These are phyloP conservation scores for Persicaria tinctoria DNA, from an alignment of 148 eudicot species.

Conservation along the genomic window DNA sequence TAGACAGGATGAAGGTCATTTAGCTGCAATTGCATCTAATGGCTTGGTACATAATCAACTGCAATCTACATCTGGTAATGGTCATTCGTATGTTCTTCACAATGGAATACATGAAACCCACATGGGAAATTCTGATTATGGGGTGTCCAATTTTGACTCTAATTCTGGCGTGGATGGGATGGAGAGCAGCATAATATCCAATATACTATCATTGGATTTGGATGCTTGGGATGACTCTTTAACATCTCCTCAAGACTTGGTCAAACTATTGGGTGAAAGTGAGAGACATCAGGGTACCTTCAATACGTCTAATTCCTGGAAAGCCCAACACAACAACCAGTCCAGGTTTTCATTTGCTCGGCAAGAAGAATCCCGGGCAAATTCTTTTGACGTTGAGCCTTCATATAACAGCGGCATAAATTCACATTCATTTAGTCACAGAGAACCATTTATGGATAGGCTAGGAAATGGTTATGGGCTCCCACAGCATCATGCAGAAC, in stretches of 20 bases:
- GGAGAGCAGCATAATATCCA: slow-evolving; percentile 82
- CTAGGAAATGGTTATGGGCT: slow-evolving; percentile 41
- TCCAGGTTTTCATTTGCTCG: slow-evolving; percentile 98
- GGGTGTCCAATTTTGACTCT: slow-evolving; percentile 21
- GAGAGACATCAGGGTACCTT: slow-evolving; percentile 43
- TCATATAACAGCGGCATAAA: slow-evolving; percentile 25
- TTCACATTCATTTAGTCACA: slow-evolving; percentile 25
- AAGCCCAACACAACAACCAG: slow-evolving; percentile 61
- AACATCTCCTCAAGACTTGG: slow-evolving; percentile 69
- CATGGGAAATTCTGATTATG: slow-evolving; percentile 33
- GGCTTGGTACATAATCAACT: slow-evolving; percentile 37
- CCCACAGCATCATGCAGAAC: slow-evolving; percentile 35
- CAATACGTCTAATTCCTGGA: slow-evolving; percentile 45
- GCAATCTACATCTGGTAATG: slow-evolving; percentile 26
- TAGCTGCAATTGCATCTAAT: slow-evolving; percentile 27
- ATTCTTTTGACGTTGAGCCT: slow-evolving; percentile 29
- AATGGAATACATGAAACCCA: slow-evolving; percentile 30
- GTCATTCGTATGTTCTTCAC: slow-evolving; percentile 26
- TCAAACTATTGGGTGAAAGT: slow-evolving; percentile 56
- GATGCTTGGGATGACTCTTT: slow-evolving; percentile 80
- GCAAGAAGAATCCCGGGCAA: slow-evolving; percentile 50
- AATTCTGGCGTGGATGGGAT: slow-evolving; percentile 42
- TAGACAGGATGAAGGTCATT: slow-evolving; percentile 26
- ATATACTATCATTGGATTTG: slow-evolving; percentile 76
- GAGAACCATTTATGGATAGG: slow-evolving; percentile 33